Base-by-base conservation (phyloP, 768 basidiomycete genomes). In the Hypholoma sublateritium region DNA sequence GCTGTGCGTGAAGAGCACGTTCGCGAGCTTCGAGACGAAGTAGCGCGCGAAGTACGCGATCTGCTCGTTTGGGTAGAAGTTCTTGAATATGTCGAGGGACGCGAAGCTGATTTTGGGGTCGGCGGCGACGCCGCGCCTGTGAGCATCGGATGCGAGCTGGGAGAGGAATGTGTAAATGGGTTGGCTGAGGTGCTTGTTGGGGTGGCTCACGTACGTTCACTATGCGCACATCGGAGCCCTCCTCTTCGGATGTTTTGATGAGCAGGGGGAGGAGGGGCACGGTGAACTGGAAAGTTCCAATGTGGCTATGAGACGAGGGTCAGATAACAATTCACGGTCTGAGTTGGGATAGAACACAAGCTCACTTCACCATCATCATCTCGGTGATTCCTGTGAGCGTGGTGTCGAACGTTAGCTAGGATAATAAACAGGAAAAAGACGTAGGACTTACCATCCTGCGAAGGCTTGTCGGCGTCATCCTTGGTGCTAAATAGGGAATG, bases 241-340 rank as follows among this genome's bases (percentile, higher is more conserved):
- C 53, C 39, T 58, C 49, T 49, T 59, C 49, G 2, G 63, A 57
- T 8, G 64, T 60, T 46, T 56, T 60, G 39, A 48, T 55, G n/a
- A 65, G 54, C 2, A 60, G 34, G 22, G 64, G 59, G 8, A 65
- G 61, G 17, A 65, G 55, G 4, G 54, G 45, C 14, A 37, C 39
- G 1, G 61, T 65, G 49, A 65, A 59, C 25, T 60, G 58, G 41
- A 62, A 62, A n/a, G 56, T 58, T 3, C 59, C 61, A n/a, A 65
- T 55, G 14, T 65, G 64, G 35, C 61, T 65, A 21, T 1, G n/a
- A 16, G 6, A 9, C 28, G 3, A 55, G 16, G 43, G n/a, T 17
- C 13, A 21, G 17, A 14, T 13, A 21, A 19, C 22, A 14, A 24
- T 49, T 22, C 25, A 17, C 7, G 11, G 28, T 19, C n/a, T 13